Evolutionary conservation across 2,329 filamentous ascomycete genomes (phyloP).

Genomic region (Penicillium sp.): DNA sequence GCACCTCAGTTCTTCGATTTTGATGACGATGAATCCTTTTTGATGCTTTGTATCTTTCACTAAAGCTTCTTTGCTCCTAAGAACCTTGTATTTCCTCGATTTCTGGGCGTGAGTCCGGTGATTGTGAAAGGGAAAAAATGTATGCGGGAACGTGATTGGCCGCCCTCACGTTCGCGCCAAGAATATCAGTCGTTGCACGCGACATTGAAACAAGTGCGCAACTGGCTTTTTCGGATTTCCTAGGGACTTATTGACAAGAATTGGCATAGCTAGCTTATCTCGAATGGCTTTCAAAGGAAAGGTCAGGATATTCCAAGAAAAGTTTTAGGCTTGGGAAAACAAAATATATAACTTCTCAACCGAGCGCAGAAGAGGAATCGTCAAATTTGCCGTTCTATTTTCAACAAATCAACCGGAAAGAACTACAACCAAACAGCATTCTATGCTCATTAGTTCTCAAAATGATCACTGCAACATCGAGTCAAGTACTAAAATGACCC

Average conservation of each 20-base stretch:
- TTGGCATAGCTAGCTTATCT: no score
- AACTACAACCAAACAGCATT: no score
- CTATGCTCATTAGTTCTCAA: not conserved
- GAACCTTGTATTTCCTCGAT: not conserved
- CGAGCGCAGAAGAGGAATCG: not conserved
- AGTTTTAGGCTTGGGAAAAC: not conserved
- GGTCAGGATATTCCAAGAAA: not conserved
- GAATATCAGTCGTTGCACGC: constrained; percentile 7
- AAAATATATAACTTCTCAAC: not conserved
- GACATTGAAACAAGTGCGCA: not conserved
- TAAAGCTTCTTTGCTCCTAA: not conserved
- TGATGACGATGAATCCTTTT: not conserved
- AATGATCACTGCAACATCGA: not conserved
- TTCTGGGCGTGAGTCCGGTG: constrained; percentile 11
- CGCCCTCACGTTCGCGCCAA: constrained; percentile 21
- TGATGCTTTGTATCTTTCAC: not conserved
- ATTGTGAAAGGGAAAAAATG: constrained; percentile 26
- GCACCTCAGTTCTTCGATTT: not conserved
- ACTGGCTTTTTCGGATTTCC: not conserved
- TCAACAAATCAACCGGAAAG: no score
- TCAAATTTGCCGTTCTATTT: not conserved
- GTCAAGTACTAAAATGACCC: not conserved
- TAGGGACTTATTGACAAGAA: not conserved
- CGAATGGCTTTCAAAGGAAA: not conserved
- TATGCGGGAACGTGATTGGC: constrained; percentile 26